Percentiles rank a stretch among this genome's conserved stretches.
phyloP scores from a whole-genome alignment of 495 filamentous ascomycete genomes.

The Antarctomyces pellizariae region DNA sequence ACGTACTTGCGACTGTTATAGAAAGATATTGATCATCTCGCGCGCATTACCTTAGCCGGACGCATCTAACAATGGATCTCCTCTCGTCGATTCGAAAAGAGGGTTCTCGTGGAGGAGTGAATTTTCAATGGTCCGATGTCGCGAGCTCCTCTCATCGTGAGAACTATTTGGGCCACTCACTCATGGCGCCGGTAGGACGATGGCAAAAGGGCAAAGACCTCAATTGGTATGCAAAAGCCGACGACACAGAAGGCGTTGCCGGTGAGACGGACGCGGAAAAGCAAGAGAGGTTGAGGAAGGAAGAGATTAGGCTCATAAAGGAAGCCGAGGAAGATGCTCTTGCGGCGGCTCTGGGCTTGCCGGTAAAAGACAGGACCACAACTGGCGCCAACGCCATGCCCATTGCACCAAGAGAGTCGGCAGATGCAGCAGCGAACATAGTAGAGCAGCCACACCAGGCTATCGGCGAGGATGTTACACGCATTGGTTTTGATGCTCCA shows the following conservation, averaged over 20 bases:
- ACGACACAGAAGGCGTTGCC: slow-evolving; percentile 16
- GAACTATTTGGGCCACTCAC: slow-evolving; percentile 88
- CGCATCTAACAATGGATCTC: slow-evolving; percentile 50
- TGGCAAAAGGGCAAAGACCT: slow-evolving; percentile 86
- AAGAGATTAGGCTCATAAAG: slow-evolving; percentile 64
- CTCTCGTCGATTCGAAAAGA: slow-evolving; percentile 80
- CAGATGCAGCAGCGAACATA: slow-evolving; percentile 4
- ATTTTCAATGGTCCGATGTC: slow-evolving; percentile 94
- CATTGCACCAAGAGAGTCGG: slow-evolving; percentile 14
- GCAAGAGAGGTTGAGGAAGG: slow-evolving; percentile 38
- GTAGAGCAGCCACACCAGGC: slow-evolving; percentile 3
- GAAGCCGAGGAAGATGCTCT: slow-evolving; percentile 86
- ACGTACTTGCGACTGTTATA: too few relatives aligned
- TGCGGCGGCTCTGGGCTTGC: slow-evolving; percentile 55
- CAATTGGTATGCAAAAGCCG: slow-evolving; percentile 65
- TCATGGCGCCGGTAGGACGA: slow-evolving; percentile 89
- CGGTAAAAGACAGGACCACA: slow-evolving; percentile 24
- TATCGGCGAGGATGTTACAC: too few relatives aligned
- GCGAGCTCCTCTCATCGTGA: slow-evolving; percentile 70
- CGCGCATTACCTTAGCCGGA: too few relatives aligned
- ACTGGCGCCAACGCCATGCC: slow-evolving; percentile 28
- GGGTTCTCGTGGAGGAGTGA: slow-evolving; percentile 78
- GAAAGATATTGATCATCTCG: too few relatives aligned
- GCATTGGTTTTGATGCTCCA: too few relatives aligned
- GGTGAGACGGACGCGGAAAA: slow-evolving; percentile 36